Base-by-base conservation (phyloP, 129 eudicot species). In the Pseudognaphalium luteoalbum region DNA sequence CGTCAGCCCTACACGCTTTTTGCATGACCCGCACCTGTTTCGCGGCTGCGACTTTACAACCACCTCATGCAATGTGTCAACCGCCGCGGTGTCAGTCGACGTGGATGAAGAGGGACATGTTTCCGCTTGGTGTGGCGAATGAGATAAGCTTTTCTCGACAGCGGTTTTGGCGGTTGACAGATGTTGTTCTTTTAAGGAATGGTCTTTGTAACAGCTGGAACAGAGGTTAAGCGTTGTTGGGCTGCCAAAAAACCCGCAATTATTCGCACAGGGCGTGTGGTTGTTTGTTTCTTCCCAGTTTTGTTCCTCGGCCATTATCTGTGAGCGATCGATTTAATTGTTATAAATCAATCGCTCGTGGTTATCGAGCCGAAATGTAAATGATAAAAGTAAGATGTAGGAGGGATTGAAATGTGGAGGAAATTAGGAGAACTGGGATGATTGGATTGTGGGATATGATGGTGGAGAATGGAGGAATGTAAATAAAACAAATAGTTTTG, bases 201-300 rank as follows among this genome's bases (percentile, higher is more conserved):
- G 74, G 73, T 86, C 89, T 16, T 78, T 80, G 81, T 84, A 86
- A 81, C 91, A 89, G 66, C 86, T 86, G 60, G 95, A 89, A 61
- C 91, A 89, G 47, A 86, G 77, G 37, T 89, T 75, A 21, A 30
- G 83, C 25, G 89, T 89, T 0, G 86, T 75, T 0, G 91, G 86
- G 71, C 81, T 86, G 9, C 91, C 95, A 29, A 86, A 82, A 22
- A 89, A 89, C 1, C 89, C 94, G 74, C 94, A 89, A 32, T 84
- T 82, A 37, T 86, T 84, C 4, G 83, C 85, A 34, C 95, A 86
- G 0, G 65, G 79, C 73, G 72, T 85, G 74, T 82, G 89, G 12
- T 83, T 82, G 74, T 78, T 81, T 1, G 87, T 74, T 37, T 88
- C 89, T 41, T 85, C 87, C 89, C 78, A 80, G 42, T 76, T 83